A percentile compares a stretch with the other conserved stretches of the same genome.
These are phyloP conservation scores for Sparassis latifolia DNA, from an alignment of 1,284 basidiomycete genomes.

Conservation along the genomic window DNA sequence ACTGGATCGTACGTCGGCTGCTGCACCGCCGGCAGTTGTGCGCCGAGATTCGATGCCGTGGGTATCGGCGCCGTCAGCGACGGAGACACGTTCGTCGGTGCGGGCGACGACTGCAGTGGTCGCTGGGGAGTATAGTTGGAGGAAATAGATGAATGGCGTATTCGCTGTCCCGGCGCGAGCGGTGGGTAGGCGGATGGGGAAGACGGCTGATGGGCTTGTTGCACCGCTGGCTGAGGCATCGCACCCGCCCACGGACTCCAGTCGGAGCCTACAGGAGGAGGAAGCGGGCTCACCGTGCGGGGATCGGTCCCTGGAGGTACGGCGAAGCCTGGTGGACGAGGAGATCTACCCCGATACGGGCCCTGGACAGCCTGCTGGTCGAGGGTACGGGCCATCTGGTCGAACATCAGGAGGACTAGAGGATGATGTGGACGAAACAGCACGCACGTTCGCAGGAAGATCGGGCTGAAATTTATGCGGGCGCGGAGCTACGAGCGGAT, in stretches of 20 bases:
- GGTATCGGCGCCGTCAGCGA: slow-evolving; percentile 63
- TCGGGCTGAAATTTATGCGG: slow-evolving; percentile 57
- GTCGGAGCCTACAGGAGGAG: slow-evolving; percentile 23
- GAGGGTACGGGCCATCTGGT: slow-evolving; percentile 58
- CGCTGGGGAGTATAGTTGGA: slow-evolving; percentile 9
- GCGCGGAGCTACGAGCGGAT: slow-evolving; percentile 62
- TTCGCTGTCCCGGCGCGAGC: neutral
- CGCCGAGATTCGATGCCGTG: slow-evolving; percentile 45
- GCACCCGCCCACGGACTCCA: slow-evolving; percentile 27
- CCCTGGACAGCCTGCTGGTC: slow-evolving; percentile 26
- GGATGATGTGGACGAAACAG: slow-evolving; percentile 8
- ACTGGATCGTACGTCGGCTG: slow-evolving; percentile 46
- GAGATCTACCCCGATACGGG: slow-evolving; percentile 12
- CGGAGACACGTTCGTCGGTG: slow-evolving; percentile 26
- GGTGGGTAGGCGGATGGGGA: slow-evolving; percentile 18
- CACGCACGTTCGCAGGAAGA: slow-evolving; percentile 56
- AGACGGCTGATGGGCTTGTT: slow-evolving; percentile 11
- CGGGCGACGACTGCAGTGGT: slow-evolving; percentile 14
- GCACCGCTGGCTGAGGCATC: slow-evolving; percentile 20
- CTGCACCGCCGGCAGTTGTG: slow-evolving; percentile 41
- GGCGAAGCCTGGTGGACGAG: slow-evolving; percentile 16
- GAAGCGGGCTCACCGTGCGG: slow-evolving; percentile 21
- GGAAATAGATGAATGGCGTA: slow-evolving; percentile 5
- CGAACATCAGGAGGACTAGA: slow-evolving; percentile 5
- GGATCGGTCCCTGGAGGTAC: slow-evolving; percentile 13